A percentile compares a stretch with the other conserved stretches of the same genome.
These are phyloP conservation scores for Suillus tomentosus DNA, from an alignment of 768 basidiomycete genomes.

Conservation along the genomic window DNA sequence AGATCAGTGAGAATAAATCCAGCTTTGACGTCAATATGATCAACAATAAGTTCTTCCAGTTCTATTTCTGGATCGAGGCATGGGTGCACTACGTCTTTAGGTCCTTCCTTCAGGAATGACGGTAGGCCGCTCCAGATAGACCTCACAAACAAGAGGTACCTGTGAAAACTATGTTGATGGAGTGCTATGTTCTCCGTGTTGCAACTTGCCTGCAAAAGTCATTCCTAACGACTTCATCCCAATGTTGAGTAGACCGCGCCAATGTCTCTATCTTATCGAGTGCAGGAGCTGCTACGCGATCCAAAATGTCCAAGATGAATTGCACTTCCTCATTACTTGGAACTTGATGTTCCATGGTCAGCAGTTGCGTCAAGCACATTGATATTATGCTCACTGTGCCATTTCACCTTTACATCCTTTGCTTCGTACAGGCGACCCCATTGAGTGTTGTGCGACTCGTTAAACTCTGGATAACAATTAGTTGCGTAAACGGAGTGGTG, in stretches of 20 bases:
- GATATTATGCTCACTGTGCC: conserved; percentile 65
- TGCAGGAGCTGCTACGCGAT: conserved; percentile 63
- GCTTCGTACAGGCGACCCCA: conserved; percentile 85
- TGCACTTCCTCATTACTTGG: conserved; percentile 61
- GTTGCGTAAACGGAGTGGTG: conserved; percentile 14
- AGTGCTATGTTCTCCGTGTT: background rate
- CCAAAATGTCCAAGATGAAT: conserved; percentile 78
- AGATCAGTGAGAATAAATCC: conserved; percentile 77
- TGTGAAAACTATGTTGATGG: conserved; percentile 23
- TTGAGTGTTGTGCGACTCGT: conserved; percentile 58
- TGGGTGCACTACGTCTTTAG: conserved; percentile 57
- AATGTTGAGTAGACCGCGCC: conserved; percentile 47
- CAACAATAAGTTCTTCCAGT: conserved; percentile 67
- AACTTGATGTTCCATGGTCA: conserved; percentile 21
- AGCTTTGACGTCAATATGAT: conserved; percentile 66
- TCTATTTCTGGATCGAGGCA: conserved; percentile 66
- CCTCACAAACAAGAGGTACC: conserved; percentile 70
- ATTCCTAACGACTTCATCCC: conserved; percentile 70
- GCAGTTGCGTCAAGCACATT: conserved; percentile 12
- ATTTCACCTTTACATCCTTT: conserved; percentile 80
- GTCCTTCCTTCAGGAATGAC: conserved; percentile 60
- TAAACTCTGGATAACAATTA: conserved; percentile 49
- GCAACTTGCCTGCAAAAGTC: conserved; percentile 77
- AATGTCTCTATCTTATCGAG: conserved; percentile 68
- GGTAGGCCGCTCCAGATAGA: conserved; percentile 80